These are phyloP conservation scores for Dothideomycetes sp. DNA, from an alignment of 2,329 filamentous ascomycete genomes.

Conservation along the genomic window DNA sequence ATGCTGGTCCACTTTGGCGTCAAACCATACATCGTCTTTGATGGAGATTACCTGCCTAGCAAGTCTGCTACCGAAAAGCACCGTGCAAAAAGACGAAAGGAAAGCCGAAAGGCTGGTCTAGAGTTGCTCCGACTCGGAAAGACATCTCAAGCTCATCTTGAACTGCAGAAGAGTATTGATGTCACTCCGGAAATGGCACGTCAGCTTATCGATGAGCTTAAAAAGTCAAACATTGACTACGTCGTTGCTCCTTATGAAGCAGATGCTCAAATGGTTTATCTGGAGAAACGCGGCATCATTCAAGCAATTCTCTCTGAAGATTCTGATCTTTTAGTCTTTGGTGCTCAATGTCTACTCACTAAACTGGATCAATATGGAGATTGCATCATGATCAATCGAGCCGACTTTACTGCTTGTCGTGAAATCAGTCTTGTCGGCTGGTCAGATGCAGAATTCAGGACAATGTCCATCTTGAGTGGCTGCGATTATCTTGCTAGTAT, in stretches of 20 bases:
- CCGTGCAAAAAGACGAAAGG: constrained; percentile 62
- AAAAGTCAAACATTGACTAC: constrained; percentile 67
- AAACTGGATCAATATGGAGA: constrained; percentile 92
- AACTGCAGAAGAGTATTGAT: constrained; percentile 91
- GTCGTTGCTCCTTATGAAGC: constrained; percentile 96
- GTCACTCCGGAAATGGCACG: constrained; percentile 94
- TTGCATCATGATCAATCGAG: constrained; percentile 81
- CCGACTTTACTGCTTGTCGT: constrained; percentile 77
- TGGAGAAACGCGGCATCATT: constrained; percentile 76
- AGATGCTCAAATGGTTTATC: constrained; percentile 89
- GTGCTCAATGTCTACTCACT: constrained; percentile 78
- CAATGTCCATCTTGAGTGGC: constrained; percentile 92
- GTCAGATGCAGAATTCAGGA: constrained; percentile 82
- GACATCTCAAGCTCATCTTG: constrained; percentile 64
- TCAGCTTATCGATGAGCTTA: constrained; percentile 82
- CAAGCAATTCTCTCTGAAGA: constrained; percentile 89
- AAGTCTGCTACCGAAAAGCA: constrained; percentile 79
- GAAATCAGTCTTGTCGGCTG: constrained; percentile 85
- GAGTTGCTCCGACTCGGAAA: constrained; percentile 77
- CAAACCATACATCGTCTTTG: constrained; percentile 91
- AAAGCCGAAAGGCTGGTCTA: constrained; percentile 63
- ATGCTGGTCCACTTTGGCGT: constrained; percentile 93
- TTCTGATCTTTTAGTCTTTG: constrained; percentile 91
- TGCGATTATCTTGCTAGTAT: constrained; percentile 92
- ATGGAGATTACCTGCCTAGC: constrained; percentile 89